Evolutionary conservation across 2,329 filamentous ascomycete species (phyloP).

Genomic region (Apiospora malaysiana): DNA sequence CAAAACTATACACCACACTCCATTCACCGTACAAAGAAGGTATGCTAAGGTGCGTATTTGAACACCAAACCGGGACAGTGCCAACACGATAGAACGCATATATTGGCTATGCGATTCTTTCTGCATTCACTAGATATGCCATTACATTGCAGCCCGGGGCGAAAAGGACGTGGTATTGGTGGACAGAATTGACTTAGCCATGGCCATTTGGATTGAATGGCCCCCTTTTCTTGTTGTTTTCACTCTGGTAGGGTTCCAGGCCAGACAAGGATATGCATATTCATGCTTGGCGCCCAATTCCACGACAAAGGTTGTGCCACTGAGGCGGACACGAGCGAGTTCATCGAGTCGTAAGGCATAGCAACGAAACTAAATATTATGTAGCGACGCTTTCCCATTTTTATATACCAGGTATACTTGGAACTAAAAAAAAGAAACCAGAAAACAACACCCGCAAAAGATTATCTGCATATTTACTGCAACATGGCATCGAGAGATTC

Average conservation of each 20-base stretch:
- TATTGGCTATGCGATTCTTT: not conserved
- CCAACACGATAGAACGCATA: not conserved
- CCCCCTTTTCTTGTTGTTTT: not conserved
- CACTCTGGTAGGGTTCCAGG: not conserved
- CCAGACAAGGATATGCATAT: not conserved
- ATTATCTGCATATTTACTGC: constrained; percentile 58
- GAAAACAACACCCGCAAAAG: not conserved
- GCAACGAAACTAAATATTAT: too few relatives aligned
- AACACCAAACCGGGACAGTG: not conserved
- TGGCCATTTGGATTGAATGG: not conserved
- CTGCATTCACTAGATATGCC: not conserved
- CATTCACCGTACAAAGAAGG: not conserved
- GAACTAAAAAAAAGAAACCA: not conserved
- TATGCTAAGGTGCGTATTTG: not conserved
- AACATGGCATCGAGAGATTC: constrained; percentile 93
- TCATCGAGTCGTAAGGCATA: not conserved
- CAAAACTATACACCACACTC: not conserved
- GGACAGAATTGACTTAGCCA: not conserved
- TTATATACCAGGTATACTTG: not conserved
- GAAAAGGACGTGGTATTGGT: not conserved
- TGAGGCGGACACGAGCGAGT: too few relatives aligned
- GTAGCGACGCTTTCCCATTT: not conserved
- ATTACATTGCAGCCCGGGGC: not conserved
- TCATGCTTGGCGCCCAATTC: not conserved
- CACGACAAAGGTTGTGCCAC: not conserved